Evolutionary conservation across 2,329 filamentous ascomycete species (phyloP).

Genomic region (Clonostachys solani): DNA sequence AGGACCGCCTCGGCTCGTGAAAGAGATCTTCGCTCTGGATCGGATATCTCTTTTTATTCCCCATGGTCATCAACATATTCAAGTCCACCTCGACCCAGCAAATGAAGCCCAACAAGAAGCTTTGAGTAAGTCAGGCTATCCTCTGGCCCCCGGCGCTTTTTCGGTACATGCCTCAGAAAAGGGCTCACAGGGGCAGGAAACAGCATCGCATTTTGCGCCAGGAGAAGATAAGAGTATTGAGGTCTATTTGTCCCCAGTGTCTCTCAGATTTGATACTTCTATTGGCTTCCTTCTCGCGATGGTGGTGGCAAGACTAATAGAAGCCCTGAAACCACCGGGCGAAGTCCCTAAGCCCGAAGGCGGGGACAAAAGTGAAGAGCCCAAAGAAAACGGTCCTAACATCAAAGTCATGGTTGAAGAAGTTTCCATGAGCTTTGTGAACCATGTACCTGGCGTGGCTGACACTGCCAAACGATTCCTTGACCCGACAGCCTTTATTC

Average conservation of each 20-base stretch:
- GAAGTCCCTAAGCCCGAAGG: slow-evolving; percentile 1
- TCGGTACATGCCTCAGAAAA: slow-evolving; percentile 34
- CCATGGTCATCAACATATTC: slow-evolving; percentile 39
- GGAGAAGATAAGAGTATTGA: slow-evolving; percentile 31
- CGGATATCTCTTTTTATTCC: slow-evolving; percentile 52
- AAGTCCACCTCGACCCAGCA: slow-evolving; percentile 21
- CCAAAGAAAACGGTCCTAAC: slow-evolving; percentile 14
- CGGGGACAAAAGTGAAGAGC: background rate
- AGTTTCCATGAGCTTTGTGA: slow-evolving; percentile 51
- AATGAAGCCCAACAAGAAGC: slow-evolving; percentile 21
- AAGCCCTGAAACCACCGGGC: slow-evolving; percentile 28
- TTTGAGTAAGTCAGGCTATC: slow-evolving; percentile 33
- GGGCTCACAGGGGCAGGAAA: background rate
- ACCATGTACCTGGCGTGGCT: slow-evolving; percentile 46
- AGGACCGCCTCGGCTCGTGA: slow-evolving; percentile 48
- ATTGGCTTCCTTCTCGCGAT: slow-evolving; percentile 50
- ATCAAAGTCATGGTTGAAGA: slow-evolving; percentile 41
- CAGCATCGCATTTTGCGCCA: background rate
- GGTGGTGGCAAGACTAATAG: slow-evolving; percentile 43
- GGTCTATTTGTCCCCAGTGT: slow-evolving; percentile 45
- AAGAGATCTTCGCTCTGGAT: slow-evolving; percentile 46
- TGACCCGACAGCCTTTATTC: slow-evolving; percentile 30
- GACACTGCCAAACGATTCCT: slow-evolving; percentile 43
- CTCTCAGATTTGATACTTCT: slow-evolving; percentile 50
- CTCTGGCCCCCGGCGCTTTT: slow-evolving; percentile 58